Conservation (phyloP, 306 rosid genomes). For the Citrullus colocynthis region DNA sequence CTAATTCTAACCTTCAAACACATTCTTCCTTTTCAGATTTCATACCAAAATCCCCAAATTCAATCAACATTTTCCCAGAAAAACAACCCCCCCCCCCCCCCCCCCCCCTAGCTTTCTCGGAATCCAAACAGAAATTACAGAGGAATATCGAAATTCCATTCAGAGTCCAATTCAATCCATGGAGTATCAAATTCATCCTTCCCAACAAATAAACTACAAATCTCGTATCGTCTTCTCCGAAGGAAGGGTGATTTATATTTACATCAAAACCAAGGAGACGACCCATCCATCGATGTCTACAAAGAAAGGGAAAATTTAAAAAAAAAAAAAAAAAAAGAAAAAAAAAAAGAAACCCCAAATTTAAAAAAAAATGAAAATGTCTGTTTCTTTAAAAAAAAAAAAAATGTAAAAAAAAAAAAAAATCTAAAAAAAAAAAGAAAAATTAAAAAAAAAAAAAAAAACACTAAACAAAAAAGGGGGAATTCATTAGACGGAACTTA, state of each 20-base stretch:
- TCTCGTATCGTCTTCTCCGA: not conserved
- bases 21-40: not conserved
- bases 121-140: not conserved
- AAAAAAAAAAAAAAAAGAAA: not conserved
- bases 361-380: not conserved
- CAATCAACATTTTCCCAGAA: not conserved
- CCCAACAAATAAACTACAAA: not conserved
- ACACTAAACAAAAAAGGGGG: no score
- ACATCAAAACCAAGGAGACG: not conserved
- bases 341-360: not conserved
- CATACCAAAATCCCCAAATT: not conserved
- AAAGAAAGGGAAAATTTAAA: not conserved
- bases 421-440: not conserved
- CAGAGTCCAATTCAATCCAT: not conserved
- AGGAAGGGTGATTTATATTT: not conserved
- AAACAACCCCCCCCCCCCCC: not conserved
- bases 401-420: not conserved
- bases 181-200: no score
- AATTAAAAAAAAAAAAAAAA: not conserved
- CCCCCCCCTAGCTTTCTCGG: not conserved
- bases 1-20: not conserved
- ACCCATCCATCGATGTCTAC: not conserved
- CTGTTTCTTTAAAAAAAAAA: no score
- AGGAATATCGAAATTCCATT: not conserved
- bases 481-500: not conserved